Percentiles rank a stretch among this genome's conserved stretches.
These are phyloP conservation scores for Terana coerulea DNA, from an alignment of 768 basidiomycete genomes.

Conservation along the genomic window DNA sequence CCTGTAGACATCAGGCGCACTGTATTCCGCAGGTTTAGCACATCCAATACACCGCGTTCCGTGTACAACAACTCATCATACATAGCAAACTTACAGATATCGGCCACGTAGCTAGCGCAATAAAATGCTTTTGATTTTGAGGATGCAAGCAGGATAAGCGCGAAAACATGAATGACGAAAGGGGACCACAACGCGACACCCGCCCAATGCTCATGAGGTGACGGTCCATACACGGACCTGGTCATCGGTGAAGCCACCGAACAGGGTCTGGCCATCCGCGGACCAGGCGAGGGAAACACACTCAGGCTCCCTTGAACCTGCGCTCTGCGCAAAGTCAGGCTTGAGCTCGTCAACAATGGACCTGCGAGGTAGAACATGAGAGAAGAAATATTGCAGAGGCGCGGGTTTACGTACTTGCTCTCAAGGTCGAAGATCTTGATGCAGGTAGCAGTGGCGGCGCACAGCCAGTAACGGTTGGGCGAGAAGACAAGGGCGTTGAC, in stretches of 20 bases:
- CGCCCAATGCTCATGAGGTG: conserved; percentile 34
- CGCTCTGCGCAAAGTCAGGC: conserved; percentile 83
- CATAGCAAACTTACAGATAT: conserved; percentile 5
- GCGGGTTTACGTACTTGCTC: conserved; percentile 75
- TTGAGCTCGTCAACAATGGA: conserved; percentile 99
- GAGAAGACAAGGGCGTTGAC: conserved; percentile 99
- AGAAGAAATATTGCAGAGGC: background rate
- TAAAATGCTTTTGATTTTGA: conserved; percentile 16
- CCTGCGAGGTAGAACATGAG: conserved; percentile 35
- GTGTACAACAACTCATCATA: background rate
- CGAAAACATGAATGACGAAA: conserved; percentile 9
- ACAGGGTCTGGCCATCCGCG: conserved; percentile 94
- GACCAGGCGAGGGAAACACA: conserved; percentile 99
- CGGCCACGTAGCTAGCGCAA: conserved; percentile 10
- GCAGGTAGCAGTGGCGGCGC: conserved; percentile 94
- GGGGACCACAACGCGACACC: background rate
- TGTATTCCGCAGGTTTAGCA: too few species aligned
- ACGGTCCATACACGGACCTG: conserved; percentile 91
- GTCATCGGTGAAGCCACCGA: conserved; percentile 96
- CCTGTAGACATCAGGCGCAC: too few species aligned
- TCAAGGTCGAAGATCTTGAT: conserved; percentile 99
- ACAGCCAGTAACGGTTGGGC: conserved; percentile 99
- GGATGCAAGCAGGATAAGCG: conserved; percentile 13
- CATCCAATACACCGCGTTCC: too few species aligned
- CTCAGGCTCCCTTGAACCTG: conserved; percentile 77